These are phyloP conservation scores for Hydnomerulius pinastri DNA, from an alignment of 768 basidiomycete genomes.

Conservation along the genomic window DNA sequence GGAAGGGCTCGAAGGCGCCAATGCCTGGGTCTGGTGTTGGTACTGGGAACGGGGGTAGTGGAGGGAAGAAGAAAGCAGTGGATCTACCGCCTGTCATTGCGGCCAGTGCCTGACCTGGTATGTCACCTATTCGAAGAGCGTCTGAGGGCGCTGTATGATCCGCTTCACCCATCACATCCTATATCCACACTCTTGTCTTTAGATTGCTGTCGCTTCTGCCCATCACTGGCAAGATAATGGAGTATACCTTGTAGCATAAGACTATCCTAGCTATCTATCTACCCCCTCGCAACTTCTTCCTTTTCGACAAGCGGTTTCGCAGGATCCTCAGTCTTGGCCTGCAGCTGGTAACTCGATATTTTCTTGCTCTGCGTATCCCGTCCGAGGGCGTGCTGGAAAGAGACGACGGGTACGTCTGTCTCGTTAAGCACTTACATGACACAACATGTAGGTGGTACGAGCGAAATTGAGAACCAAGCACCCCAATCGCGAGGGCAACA, in stretches of 20 bases:
- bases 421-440: too few relatives aligned
- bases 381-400: too few relatives aligned
- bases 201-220: background rate
- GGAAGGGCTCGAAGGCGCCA: constrained; percentile 10
- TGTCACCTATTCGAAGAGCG: constrained; percentile 2
- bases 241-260: constrained; percentile 39
- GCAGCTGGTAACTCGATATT: too few relatives aligned
- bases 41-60: constrained; percentile 7
- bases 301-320: too few relatives aligned
- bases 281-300: too few relatives aligned
- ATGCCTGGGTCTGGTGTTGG: constrained; percentile 8
- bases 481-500: too few relatives aligned
- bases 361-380: too few relatives aligned
- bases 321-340: too few relatives aligned
- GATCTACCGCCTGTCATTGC: constrained; percentile 38
- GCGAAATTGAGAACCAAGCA: too few relatives aligned
- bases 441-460: too few relatives aligned
- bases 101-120: constrained; percentile 31
- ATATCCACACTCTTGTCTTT: background rate
- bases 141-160: too few relatives aligned
- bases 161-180: constrained; percentile 2
- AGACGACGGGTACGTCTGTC: too few relatives aligned
- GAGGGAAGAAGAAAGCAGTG: constrained; percentile 26
- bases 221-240: constrained; percentile 2
- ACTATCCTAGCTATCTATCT: constrained; percentile 27